Evolutionary conservation across 768 basidiomycete species (phyloP).

Genomic region (Saitozyma sp.): DNA sequence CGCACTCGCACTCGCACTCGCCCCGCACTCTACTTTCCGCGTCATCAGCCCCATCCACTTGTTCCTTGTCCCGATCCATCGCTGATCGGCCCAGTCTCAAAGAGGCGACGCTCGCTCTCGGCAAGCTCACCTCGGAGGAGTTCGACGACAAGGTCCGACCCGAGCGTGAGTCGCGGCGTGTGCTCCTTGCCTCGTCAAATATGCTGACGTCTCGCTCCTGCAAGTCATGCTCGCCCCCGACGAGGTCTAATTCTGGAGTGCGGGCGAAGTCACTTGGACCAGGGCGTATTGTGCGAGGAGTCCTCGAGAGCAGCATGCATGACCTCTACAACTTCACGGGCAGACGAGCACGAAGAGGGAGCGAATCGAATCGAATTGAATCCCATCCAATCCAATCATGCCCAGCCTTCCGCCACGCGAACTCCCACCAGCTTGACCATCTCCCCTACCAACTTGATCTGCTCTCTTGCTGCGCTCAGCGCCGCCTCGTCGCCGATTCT

Average conservation of each 20-base stretch:
- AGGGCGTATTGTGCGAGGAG: too few relatives aligned
- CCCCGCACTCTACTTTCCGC: too few relatives aligned
- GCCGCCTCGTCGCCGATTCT: conserved; percentile 1
- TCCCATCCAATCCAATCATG: conserved; percentile 4
- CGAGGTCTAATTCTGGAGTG: conserved; percentile 27
- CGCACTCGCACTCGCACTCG: too few relatives aligned
- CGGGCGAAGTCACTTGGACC: neutral
- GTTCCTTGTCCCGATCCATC: too few relatives aligned
- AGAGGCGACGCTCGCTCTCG: conserved; percentile 85
- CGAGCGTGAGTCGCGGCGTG: conserved; percentile 47
- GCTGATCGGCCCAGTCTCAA: conserved; percentile 60
- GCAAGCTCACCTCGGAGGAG: conserved; percentile 81
- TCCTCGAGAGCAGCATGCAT: too few relatives aligned
- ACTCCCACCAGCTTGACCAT: conserved; percentile 34
- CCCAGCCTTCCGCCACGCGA: conserved; percentile 26
- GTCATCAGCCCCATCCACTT: too few relatives aligned
- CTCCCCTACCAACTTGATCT: conserved; percentile 13
- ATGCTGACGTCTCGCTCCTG: neutral
- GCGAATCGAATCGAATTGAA: neutral
- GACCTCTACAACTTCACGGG: neutral
- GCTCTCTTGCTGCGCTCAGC: conserved; percentile 1
- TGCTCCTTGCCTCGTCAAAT: neutral
- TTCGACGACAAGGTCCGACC: conserved; percentile 80
- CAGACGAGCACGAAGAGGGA: neutral
- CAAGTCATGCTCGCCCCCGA: conserved; percentile 51